These are phyloP conservation scores for Phytophthora fragariae DNA, from an alignment of 352 stramenopile genomes.

Conservation along the genomic window DNA sequence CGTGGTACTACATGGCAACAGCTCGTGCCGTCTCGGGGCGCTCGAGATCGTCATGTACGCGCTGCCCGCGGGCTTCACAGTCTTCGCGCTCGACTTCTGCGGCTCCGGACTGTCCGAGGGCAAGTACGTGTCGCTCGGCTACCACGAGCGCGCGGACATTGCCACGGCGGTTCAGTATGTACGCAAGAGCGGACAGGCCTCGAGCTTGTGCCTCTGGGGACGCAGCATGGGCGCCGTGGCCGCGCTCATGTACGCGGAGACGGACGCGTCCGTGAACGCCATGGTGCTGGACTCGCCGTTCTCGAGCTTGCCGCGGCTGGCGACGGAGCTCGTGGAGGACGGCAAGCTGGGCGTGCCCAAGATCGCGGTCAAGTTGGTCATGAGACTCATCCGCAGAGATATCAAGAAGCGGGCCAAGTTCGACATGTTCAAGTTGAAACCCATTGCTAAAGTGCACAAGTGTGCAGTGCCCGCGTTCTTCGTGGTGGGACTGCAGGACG, in stretches of 20 bases:
- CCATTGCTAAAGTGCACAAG: conserved; percentile 76
- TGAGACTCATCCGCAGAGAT: conserved; percentile 79
- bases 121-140: conserved; percentile 87
- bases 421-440: conserved; percentile 90
- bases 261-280: conserved; percentile 65
- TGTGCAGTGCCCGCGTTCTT: conserved; percentile 83
- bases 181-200: conserved; percentile 52
- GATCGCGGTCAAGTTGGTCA: conserved; percentile 84
- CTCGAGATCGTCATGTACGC: conserved; percentile 84
- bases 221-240: conserved; percentile 85
- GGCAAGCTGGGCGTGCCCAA: conserved; percentile 84
- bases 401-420: conserved; percentile 87
- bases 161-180: conserved; percentile 71
- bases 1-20: conserved; percentile 86
- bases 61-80: conserved; percentile 78
- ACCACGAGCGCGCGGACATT: conserved; percentile 81
- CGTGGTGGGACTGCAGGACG: conserved; percentile 76
- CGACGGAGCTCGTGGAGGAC: conserved; percentile 81
- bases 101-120: conserved; percentile 81
- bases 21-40: conserved; percentile 74
- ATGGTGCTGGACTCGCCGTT: conserved; percentile 90
- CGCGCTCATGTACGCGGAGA: conserved; percentile 70
- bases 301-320: conserved; percentile 74
- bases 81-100: conserved; percentile 85
- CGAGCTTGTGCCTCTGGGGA: conserved; percentile 79